These are phyloP conservation scores for Sporothrix humicola DNA, from an alignment of 2,329 filamentous ascomycete genomes.

Conservation along the genomic window DNA sequence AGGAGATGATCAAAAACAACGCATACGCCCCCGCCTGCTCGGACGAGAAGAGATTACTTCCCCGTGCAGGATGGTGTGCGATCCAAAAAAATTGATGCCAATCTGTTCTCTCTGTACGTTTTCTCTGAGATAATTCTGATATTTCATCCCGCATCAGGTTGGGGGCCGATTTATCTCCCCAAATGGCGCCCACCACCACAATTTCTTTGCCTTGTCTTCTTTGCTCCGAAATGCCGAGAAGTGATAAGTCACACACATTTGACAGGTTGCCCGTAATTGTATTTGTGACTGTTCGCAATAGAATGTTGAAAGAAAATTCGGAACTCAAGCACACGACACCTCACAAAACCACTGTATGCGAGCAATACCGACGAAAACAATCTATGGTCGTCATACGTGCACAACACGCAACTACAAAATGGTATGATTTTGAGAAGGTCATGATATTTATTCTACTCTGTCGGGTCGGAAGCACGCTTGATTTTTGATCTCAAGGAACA, in stretches of 20 bases:
- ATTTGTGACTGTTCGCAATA: neutral
- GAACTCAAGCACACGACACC: conserved; percentile 6
- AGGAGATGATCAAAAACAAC: neutral
- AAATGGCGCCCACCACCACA: neutral
- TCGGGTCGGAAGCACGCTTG: neutral
- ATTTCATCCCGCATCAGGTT: neutral
- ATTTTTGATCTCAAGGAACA: neutral
- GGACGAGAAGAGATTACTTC: neutral
- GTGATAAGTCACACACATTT: conserved; percentile 19
- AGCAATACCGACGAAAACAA: neutral
- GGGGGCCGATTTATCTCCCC: neutral
- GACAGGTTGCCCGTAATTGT: neutral
- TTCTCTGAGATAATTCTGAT: no score
- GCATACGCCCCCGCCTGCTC: conserved; percentile 5
- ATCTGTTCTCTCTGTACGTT: neutral
- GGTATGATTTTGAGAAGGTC: conserved; percentile 2
- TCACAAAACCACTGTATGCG: neutral
- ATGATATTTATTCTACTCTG: neutral
- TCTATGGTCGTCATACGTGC: neutral
- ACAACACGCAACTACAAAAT: neutral
- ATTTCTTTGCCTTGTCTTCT: neutral
- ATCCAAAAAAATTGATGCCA: neutral
- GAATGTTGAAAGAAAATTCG: neutral
- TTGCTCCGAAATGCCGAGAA: neutral
- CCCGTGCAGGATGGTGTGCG: conserved; percentile 13